phyloP scores from a whole-genome alignment of 129 eudicot genomes.

The Artemisia tridentata region DNA sequence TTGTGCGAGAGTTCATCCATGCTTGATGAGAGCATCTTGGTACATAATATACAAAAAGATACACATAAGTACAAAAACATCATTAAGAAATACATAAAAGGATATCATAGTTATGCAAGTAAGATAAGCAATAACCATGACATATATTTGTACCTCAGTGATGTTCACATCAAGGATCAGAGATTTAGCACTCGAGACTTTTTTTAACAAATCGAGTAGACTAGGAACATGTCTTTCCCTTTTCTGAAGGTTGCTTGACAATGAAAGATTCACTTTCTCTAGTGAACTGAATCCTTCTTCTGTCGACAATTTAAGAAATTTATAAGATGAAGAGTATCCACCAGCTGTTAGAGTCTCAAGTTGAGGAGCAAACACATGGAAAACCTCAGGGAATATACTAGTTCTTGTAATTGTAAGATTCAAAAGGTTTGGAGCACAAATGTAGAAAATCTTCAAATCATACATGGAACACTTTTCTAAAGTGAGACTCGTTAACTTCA shows the following conservation, averaged over 20 bases:
- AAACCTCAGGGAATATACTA: neutral
- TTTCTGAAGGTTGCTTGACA: neutral
- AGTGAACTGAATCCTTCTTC: neutral
- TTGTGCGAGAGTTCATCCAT: too few species aligned
- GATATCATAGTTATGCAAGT: too few species aligned
- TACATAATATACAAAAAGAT: too few species aligned
- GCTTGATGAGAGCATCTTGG: too few species aligned
- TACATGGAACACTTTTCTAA: too few species aligned
- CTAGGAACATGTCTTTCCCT: neutral
- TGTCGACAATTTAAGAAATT: neutral
- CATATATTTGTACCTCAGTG: neutral
- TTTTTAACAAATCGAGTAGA: neutral
- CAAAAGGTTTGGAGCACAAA: too few species aligned
- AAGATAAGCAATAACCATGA: neutral
- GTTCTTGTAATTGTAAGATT: too few species aligned
- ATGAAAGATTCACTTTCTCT: neutral
- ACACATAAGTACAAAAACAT: too few species aligned
- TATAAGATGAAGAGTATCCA: too few species aligned
- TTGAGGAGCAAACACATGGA: neutral
- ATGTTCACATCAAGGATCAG: neutral
- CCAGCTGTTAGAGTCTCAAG: too few species aligned
- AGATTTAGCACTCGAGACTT: neutral
- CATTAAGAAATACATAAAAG: neutral
- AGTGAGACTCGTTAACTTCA: too few species aligned
- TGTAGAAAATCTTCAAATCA: too few species aligned